Evolutionary conservation across 805 yeast species (phyloP).

Genomic region (Candida rishiriensis): DNA sequence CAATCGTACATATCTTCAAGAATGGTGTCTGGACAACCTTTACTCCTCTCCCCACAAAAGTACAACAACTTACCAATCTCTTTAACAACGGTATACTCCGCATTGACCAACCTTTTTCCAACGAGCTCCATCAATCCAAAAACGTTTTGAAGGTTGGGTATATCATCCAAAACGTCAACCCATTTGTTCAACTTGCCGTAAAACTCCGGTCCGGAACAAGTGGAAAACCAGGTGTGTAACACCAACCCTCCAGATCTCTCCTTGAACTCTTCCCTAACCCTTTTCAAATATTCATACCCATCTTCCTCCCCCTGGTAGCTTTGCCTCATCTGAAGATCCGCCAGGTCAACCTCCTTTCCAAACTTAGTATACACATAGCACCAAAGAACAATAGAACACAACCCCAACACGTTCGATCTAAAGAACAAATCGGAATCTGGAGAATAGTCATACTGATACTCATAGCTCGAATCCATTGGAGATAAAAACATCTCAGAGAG

Average conservation of each 20-base stretch:
- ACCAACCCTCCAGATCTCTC: slow-evolving; percentile 27
- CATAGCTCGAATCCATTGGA: slow-evolving; percentile 43
- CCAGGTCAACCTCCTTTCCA: slow-evolving; percentile 39
- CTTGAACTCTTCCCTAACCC: slow-evolving; percentile 42
- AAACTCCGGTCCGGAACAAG: slow-evolving; percentile 31
- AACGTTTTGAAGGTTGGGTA: slow-evolving; percentile 42
- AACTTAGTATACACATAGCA: slow-evolving; percentile 42
- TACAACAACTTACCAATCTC: slow-evolving; percentile 51
- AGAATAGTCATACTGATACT: slow-evolving; percentile 41
- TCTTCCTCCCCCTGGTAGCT: slow-evolving; percentile 32
- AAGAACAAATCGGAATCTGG: slow-evolving; percentile 49
- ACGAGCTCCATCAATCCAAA: slow-evolving; percentile 52
- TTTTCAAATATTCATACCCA: slow-evolving; percentile 45
- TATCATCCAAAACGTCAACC: slow-evolving; percentile 35
- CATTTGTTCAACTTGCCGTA: slow-evolving; percentile 39
- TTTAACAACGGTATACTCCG: slow-evolving; percentile 53
- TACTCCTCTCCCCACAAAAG: slow-evolving; percentile 51
- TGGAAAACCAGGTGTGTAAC: slow-evolving; percentile 31
- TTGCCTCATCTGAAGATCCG: slow-evolving; percentile 18
- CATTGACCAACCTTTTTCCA: slow-evolving; percentile 34
- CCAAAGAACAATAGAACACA: slow-evolving; percentile 45
- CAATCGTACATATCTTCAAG: slow-evolving; percentile 48
- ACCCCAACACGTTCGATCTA: slow-evolving; percentile 38
- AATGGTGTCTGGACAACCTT: slow-evolving; percentile 43
- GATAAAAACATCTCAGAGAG: slow-evolving; percentile 58